phyloP scores from a whole-genome alignment of 495 filamentous ascomycete genomes.

The Talaromyces trachyspermus region DNA sequence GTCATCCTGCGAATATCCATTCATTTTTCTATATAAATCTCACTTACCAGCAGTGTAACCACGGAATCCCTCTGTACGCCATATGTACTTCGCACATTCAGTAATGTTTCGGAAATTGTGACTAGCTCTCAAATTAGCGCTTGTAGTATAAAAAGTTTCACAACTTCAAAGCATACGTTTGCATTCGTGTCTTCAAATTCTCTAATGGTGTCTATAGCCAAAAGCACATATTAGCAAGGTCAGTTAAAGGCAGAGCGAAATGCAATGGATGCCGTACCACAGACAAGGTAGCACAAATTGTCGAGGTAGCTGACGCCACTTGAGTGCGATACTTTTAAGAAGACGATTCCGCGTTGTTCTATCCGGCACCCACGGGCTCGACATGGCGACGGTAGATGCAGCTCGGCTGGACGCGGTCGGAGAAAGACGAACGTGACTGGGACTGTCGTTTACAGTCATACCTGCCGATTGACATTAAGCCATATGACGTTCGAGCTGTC shows the following conservation, averaged over 20 bases:
- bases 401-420: slow-evolving; percentile 18
- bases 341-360: slow-evolving; percentile 32
- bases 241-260: neutral
- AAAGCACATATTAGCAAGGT: slow-evolving; percentile 1
- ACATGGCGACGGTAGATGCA: slow-evolving; percentile 24
- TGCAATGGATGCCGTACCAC: slow-evolving; percentile 26
- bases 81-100: slow-evolving; percentile 36
- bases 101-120: slow-evolving; percentile 37
- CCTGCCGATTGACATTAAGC: slow-evolving; percentile 30
- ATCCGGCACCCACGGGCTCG: slow-evolving; percentile 33
- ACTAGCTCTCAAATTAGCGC: slow-evolving; percentile 12
- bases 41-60: slow-evolving; percentile 39
- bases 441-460: slow-evolving; percentile 37
- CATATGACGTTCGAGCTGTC: slow-evolving; percentile 1
- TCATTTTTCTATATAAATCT: neutral
- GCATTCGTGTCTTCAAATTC: slow-evolving; percentile 46
- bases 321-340: slow-evolving; percentile 41
- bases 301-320: slow-evolving; percentile 38
- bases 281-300: slow-evolving; percentile 36
- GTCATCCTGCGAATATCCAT: neutral
- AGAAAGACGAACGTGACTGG: slow-evolving; percentile 38
- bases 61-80: slow-evolving; percentile 40
- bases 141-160: neutral
- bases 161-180: slow-evolving; percentile 29
- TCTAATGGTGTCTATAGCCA: slow-evolving; percentile 36